A percentile compares a stretch with the other conserved stretches of the same genome.
Conservation (phyloP, 164 flowering plant species). For the Piper longum region DNA sequence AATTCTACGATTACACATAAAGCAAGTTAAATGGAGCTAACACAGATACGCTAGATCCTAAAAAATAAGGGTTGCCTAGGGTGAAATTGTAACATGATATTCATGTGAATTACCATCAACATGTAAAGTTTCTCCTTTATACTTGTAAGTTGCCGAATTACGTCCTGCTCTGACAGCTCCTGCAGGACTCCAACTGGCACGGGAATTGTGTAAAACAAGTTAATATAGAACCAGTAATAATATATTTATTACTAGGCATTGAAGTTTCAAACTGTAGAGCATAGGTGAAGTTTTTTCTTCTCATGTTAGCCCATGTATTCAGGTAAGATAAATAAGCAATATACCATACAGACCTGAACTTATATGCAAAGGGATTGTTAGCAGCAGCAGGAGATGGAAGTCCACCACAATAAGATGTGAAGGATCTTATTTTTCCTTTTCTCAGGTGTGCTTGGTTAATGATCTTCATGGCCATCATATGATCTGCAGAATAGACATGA, state of each 20-base stretch:
- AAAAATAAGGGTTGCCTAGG: not conserved
- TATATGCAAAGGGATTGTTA: slow-evolving; percentile 88
- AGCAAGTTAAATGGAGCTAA: no score
- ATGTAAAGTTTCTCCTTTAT: slow-evolving; percentile 47
- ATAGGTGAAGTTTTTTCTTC: no score
- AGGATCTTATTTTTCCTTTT: slow-evolving; percentile 62
- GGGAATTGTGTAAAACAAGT: slow-evolving; percentile 1
- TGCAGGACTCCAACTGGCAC: slow-evolving; percentile 88
- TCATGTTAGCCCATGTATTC: no score
- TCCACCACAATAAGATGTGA: slow-evolving; percentile 90
- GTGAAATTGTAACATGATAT: not conserved
- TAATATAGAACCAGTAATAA: not conserved
- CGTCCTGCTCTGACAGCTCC: slow-evolving; percentile 88
- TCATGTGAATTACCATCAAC: slow-evolving; percentile 47
- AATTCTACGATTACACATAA: no score
- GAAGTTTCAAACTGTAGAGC: no score
- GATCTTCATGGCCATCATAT: slow-evolving; percentile 99
- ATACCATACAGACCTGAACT: slow-evolving; percentile 57
- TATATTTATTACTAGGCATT: not conserved
- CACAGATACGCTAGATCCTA: no score
- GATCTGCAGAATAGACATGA: slow-evolving; percentile 42
- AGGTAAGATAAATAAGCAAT: no score
- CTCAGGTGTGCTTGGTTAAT: slow-evolving; percentile 57
- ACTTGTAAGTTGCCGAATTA: slow-evolving; percentile 68
- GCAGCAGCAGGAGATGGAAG: slow-evolving; percentile 96